A percentile compares a stretch with the other conserved stretches of the same genome.
Evolutionary conservation across 306 rosid species (phyloP).

Genomic region (Prunus campanulata): DNA sequence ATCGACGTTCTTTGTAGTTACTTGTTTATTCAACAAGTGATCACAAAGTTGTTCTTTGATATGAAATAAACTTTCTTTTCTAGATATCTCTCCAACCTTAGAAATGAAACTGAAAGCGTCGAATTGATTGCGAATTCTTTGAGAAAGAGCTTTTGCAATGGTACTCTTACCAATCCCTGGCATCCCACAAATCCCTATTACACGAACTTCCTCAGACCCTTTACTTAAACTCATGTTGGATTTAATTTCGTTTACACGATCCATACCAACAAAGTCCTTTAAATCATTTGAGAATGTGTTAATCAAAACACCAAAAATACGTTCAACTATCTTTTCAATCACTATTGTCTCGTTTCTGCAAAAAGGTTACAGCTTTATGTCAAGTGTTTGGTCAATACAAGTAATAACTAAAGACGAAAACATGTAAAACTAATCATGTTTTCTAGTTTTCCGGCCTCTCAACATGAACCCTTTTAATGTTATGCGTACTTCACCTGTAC

Average conservation of each 20-base stretch:
- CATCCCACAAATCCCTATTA: slow-evolving; percentile 13
- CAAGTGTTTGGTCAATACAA: not conserved
- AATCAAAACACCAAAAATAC: not conserved
- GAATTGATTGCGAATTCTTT: not conserved
- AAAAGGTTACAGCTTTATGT: not conserved
- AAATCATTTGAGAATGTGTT: not conserved
- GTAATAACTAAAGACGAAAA: no score
- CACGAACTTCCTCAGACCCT: not conserved
- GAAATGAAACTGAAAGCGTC: slow-evolving; percentile 24
- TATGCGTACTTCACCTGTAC: no score
- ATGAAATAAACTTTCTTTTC: not conserved
- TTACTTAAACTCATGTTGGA: not conserved
- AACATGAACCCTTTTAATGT: no score
- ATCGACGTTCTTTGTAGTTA: not conserved
- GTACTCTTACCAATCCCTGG: slow-evolving; percentile 8
- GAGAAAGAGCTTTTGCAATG: not conserved
- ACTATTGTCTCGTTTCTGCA: not conserved
- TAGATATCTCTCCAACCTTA: slow-evolving; percentile 3
- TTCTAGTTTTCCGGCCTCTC: no score
- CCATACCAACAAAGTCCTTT: slow-evolving; percentile 1
- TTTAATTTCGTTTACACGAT: not conserved
- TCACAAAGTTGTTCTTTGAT: slow-evolving; percentile 18
- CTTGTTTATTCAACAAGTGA: not conserved
- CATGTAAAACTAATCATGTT: no score
- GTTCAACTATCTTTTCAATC: not conserved